A percentile compares a stretch with the other conserved stretches of the same genome.
phyloP scores from a whole-genome alignment of 192 early-diverging fungal genomes.

The Coemansia sp. region DNA sequence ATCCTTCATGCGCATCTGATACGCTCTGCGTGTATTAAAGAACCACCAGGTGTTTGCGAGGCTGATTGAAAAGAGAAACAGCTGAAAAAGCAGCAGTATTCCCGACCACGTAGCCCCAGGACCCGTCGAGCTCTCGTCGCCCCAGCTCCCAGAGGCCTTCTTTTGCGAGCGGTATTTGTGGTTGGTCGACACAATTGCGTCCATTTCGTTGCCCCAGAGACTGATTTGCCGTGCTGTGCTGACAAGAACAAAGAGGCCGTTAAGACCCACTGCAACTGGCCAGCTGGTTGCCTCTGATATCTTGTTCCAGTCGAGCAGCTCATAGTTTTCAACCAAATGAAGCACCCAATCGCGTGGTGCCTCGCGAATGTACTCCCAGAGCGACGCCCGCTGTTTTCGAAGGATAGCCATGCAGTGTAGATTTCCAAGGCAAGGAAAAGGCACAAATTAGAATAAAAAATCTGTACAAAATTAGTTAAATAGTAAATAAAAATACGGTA shows the following conservation, averaged over 20 bases:
- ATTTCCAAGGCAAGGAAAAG: no score
- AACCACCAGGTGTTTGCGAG: slow-evolving; percentile 34
- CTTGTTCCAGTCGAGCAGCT: slow-evolving; percentile 47
- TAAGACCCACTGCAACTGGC: slow-evolving; percentile 42
- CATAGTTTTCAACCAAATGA: slow-evolving; percentile 44
- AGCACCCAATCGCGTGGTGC: slow-evolving; percentile 45
- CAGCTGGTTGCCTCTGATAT: slow-evolving; percentile 47
- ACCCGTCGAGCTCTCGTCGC: not conserved
- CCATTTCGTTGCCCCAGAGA: slow-evolving; percentile 5
- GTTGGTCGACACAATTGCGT: slow-evolving; percentile 20
- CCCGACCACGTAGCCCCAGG: slow-evolving; percentile 7
- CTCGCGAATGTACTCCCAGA: slow-evolving; percentile 40
- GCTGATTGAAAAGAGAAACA: slow-evolving; percentile 25
- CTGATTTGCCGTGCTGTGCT: slow-evolving; percentile 23
- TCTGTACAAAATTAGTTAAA: no score
- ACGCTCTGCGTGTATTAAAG: slow-evolving; percentile 26
- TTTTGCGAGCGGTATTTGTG: slow-evolving; percentile 8
- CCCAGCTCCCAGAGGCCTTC: not conserved
- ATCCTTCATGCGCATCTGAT: slow-evolving; percentile 42
- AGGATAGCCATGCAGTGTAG: slow-evolving; percentile 40
- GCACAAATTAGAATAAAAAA: not conserved
- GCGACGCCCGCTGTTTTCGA: slow-evolving; percentile 19
- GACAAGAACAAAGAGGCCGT: slow-evolving; percentile 30
- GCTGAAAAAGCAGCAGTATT: slow-evolving; percentile 21
- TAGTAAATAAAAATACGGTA: no score